Evolutionary conservation across 306 rosid genomes (phyloP).

Genomic region (Quercus cerris): DNA sequence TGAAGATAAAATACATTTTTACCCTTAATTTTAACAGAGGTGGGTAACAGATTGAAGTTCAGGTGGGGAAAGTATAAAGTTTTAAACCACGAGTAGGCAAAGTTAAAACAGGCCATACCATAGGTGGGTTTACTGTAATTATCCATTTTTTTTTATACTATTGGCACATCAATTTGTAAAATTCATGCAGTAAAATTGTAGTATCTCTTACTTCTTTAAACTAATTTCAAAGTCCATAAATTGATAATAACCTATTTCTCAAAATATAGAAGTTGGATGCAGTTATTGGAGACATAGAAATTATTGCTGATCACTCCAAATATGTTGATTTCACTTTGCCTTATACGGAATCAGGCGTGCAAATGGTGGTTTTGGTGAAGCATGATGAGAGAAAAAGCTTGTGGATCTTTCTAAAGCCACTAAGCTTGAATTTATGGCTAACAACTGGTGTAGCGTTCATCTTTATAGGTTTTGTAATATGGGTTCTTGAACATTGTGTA

Average conservation of each 20-base stretch:
- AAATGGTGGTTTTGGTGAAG: constrained; percentile 32
- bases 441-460: constrained; percentile 23
- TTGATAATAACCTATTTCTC: too few species aligned
- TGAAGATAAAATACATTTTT: too few species aligned
- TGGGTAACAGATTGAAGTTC: too few species aligned
- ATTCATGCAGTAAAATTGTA: too few species aligned
- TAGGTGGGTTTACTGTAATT: too few species aligned
- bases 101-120: too few species aligned
- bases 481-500: constrained; percentile 31
- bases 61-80: too few species aligned
- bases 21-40: too few species aligned
- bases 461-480: constrained; percentile 24
- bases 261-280: constrained; percentile 21
- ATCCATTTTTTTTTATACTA: too few species aligned
- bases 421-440: constrained; percentile 42
- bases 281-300: constrained; percentile 40
- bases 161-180: too few species aligned
- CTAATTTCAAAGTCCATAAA: too few species aligned
- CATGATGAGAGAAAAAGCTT: constrained; percentile 13
- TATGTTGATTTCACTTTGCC: constrained; percentile 44
- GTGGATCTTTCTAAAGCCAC: constrained; percentile 46
- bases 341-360: constrained; percentile 32
- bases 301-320: constrained; percentile 17
- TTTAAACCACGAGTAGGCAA: too few species aligned
- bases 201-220: neutral